Conservation (phyloP, 1,284 basidiomycete genomes). For the Fomitopsis pinicola region DNA sequence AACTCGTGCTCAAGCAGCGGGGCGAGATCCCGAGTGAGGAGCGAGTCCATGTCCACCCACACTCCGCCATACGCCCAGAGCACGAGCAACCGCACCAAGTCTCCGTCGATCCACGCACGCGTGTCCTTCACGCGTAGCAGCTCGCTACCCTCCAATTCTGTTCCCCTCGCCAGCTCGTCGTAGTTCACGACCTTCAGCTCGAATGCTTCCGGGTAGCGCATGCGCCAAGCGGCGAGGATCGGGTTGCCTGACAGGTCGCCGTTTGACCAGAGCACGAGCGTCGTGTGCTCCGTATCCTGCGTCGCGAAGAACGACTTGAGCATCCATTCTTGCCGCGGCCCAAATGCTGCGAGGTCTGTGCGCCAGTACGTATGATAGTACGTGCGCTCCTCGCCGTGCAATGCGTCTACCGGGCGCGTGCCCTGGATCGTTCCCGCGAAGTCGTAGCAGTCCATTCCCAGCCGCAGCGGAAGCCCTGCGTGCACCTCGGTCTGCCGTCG, state of each 20-base stretch:
- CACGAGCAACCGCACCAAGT: constrained; percentile 79
- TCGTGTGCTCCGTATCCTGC: constrained; percentile 62
- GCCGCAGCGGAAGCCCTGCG: constrained; percentile 68
- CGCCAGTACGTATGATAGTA: constrained; percentile 89
- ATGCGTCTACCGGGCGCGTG: constrained; percentile 6
- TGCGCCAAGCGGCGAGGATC: constrained; percentile 59
- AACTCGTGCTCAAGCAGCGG: constrained; percentile 89
- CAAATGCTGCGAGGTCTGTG: constrained; percentile 74
- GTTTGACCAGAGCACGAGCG: constrained; percentile 86
- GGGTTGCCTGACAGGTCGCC: constrained; percentile 61
- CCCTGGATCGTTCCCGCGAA: constrained; percentile 72
- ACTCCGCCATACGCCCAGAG: constrained; percentile 89
- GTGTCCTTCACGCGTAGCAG: constrained; percentile 61
- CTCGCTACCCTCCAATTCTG: constrained; percentile 62
- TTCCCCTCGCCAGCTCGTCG: constrained; percentile 62
- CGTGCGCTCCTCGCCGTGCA: neutral
- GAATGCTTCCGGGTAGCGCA: constrained; percentile 66
- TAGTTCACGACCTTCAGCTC: constrained; percentile 68
- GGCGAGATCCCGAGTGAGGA: constrained; percentile 79
- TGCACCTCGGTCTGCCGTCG: constrained; percentile 67
- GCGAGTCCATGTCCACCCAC: constrained; percentile 95
- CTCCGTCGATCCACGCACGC: constrained; percentile 92
- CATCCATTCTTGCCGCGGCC: constrained; percentile 80
- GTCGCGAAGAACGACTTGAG: constrained; percentile 89
- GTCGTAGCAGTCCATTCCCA: constrained; percentile 85